Percentiles rank a stretch among this genome's conserved stretches.
phyloP scores from a whole-genome alignment of 345 rosid genomes.

The Eucalyptus globulus region DNA sequence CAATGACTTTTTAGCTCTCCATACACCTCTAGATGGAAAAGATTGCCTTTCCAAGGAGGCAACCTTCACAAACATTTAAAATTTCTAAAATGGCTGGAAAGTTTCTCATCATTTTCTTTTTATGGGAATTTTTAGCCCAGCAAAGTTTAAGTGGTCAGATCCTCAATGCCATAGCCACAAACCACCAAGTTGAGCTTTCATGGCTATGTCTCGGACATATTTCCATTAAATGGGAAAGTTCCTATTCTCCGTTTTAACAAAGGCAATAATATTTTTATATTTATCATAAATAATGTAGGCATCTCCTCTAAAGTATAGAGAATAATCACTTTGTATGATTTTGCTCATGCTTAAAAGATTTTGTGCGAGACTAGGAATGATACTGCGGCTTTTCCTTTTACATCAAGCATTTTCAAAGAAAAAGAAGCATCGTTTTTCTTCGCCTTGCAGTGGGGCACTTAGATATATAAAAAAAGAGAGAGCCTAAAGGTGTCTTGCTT shows the following conservation, averaged over 20 bases:
- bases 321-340: too few species aligned
- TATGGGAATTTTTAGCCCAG: not conserved
- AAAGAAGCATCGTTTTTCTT: not conserved
- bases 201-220: not conserved
- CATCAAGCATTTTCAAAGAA: not conserved
- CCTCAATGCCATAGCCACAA: not conserved
- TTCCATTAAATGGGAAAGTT: not conserved
- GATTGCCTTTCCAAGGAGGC: not conserved
- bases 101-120: too few species aligned
- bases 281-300: not conserved
- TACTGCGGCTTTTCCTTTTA: too few species aligned
- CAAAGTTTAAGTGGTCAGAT: not conserved
- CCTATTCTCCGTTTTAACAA: not conserved
- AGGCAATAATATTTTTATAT: not conserved
- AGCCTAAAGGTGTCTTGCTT: not conserved
- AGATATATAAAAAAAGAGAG: fast-evolving
- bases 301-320: not conserved
- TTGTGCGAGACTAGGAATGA: not conserved
- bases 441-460: not conserved
- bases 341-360: not conserved
- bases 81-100: too few species aligned
- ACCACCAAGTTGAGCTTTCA: not conserved
- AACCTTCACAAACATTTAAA: not conserved
- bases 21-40: not conserved
- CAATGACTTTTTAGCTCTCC: not conserved